Conservation (phyloP, 2,329 filamentous ascomycete genomes). For the Sphaceloma murrayae region DNA sequence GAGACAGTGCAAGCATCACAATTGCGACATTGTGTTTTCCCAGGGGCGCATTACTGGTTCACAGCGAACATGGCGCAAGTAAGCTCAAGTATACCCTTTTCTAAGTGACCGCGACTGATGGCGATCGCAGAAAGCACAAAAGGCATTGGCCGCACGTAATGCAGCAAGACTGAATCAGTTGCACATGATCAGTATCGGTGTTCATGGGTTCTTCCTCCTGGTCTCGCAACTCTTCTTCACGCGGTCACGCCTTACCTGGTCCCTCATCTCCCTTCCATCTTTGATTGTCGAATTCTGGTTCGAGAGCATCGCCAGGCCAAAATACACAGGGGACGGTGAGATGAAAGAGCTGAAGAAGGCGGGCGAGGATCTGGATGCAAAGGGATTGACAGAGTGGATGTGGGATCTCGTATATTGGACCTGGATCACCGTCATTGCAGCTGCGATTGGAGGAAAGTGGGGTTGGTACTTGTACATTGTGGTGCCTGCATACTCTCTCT, state of each 20-base stretch:
- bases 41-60: no score
- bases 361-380: constrained; percentile 79
- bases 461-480: constrained; percentile 55
- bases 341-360: constrained; percentile 60
- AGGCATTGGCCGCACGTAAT: constrained; percentile 68
- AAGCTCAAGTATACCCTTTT: no score
- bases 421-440: constrained; percentile 66
- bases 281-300: constrained; percentile 76
- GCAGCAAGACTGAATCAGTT: constrained; percentile 66
- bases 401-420: constrained; percentile 96
- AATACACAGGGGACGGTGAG: constrained; percentile 47
- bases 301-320: constrained; percentile 73
- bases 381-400: constrained; percentile 92
- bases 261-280: constrained; percentile 62
- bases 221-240: constrained; percentile 51
- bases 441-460: constrained; percentile 70
- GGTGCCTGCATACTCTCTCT: constrained; percentile 39
- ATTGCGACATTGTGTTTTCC: no score
- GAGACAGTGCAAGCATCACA: no score
- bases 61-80: constrained; percentile 15
- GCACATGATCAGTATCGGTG: constrained; percentile 61
- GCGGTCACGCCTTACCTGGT: constrained; percentile 52
- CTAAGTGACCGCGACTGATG: no score
- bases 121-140: constrained; percentile 45
- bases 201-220: constrained; percentile 68